Evolutionary conservation across 2,329 filamentous ascomycete genomes (phyloP).

Genomic region (Sporothrix pseudoabietina): DNA sequence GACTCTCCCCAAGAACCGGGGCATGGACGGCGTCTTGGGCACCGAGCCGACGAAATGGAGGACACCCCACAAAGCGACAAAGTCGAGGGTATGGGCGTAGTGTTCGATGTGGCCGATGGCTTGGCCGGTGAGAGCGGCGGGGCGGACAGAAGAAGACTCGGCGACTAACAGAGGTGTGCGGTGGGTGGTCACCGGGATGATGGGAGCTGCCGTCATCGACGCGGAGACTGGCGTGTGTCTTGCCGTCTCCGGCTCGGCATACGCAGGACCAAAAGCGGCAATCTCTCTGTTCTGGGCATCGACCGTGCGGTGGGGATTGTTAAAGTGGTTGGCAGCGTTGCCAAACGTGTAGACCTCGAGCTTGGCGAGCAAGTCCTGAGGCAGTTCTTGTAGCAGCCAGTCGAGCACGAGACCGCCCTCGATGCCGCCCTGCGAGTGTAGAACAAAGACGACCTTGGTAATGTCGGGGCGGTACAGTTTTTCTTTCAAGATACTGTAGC

Average conservation of each 20-base stretch:
- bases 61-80: conserved; percentile 74
- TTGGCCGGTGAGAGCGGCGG: conserved; percentile 47
- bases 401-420: conserved; percentile 73
- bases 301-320: conserved; percentile 66
- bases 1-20: conserved; percentile 64
- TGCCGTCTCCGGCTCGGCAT: not conserved
- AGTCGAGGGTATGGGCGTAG: conserved; percentile 73
- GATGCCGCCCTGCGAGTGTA: conserved; percentile 78
- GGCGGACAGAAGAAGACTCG: conserved; percentile 43
- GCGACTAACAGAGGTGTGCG: conserved; percentile 30
- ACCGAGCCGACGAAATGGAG: conserved; percentile 62
- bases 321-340: conserved; percentile 78
- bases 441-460: conserved; percentile 70
- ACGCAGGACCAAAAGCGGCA: not conserved
- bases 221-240: not conserved
- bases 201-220: not conserved
- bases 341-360: conserved; percentile 80
- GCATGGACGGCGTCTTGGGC: conserved; percentile 50
- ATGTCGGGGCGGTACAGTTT: conserved; percentile 63
- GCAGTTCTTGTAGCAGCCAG: conserved; percentile 73
- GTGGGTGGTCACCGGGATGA: not conserved
- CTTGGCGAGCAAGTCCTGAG: conserved; percentile 65
- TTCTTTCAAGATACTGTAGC: conserved; percentile 64
- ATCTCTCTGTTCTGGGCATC: conserved; percentile 46
- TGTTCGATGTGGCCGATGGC: conserved; percentile 76